Evolutionary conservation across 495 filamentous ascomycete genomes (phyloP), one percentile per base, ranked within the genome.

Genomic region (Penicillium atrosanguineum): DNA sequence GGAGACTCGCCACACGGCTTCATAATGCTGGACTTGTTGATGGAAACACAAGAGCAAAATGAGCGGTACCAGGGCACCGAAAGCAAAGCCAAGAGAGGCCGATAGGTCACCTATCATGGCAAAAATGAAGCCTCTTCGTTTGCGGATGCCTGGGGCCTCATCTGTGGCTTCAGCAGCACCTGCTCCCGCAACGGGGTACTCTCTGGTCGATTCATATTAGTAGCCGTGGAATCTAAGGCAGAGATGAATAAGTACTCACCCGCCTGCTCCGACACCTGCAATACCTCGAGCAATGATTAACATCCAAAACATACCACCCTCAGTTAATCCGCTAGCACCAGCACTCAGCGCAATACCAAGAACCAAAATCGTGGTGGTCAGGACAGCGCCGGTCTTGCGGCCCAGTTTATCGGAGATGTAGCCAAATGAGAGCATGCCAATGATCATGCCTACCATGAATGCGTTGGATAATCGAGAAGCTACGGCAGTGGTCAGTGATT

Each of bases 401-500:
- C 70, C 69, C 16, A 73, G 29, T 41, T 63, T 64, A 44, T 72
- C 70, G 9, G 64, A 64, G 31, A 69, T 52, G 41, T 67, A 68
- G 16, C 71, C 71, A 54, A 74, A 75, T 6, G 53, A 61, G 20
- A 75, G 60, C 69, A 74, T 74, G 21, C 70, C 69, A 38, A 72
- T 61, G 39, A 75, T 68, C 58, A 65, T 65, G 15, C 65, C 61
- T 6, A 68, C 56, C 59, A 68, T 62, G 44, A 68, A 65, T 6
- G 65, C 62, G 38, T 63, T 68, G 7, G 65, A 65, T 9, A 68
- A 36, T 1, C 62, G 52, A 29, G 58, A 37, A 9, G 58, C 53
- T 6, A 65, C 60, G 4, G 53, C 51, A 2, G 57, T 63, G 6
- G 65, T 65, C 19, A 63, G 46, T 1, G 60, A 47, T 14, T 62